Percentiles rank a stretch among this genome's conserved stretches.
Evolutionary conservation across 75 land plant species (phyloP).

Genomic region (Pinus taeda): DNA sequence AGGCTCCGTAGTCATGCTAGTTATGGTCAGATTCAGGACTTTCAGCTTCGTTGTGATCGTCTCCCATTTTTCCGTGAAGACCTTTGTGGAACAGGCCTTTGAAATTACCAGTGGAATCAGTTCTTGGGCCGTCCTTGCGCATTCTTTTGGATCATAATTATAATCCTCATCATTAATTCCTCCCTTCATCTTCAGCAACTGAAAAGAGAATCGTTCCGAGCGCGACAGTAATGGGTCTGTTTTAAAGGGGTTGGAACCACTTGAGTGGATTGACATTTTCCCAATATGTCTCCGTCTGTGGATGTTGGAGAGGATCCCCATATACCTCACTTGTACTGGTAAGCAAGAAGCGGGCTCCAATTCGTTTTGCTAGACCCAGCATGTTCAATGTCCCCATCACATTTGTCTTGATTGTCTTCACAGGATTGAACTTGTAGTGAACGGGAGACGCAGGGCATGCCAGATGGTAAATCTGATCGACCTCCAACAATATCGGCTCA

Average conservation of each 20-base stretch:
- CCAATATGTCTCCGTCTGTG: conserved; percentile 83
- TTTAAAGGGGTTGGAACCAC: too few relatives aligned
- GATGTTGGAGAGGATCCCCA: conserved; percentile 88
- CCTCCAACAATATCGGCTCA: conserved; percentile 64
- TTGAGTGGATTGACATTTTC: too few relatives aligned
- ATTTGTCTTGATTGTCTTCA: conserved; percentile 76
- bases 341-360: conserved; percentile 76
- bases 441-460: conserved; percentile 85
- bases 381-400: conserved; percentile 85
- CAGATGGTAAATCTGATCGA: conserved; percentile 75
- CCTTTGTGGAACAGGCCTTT: conserved; percentile 32
- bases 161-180: neutral
- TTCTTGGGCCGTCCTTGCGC: neutral
- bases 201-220: neutral
- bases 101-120: conserved; percentile 25
- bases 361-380: conserved; percentile 79
- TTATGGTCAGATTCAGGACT: too few relatives aligned
- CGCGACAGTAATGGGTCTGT: too few relatives aligned
- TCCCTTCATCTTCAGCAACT: neutral
- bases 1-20: too few relatives aligned
- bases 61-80: too few relatives aligned
- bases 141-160: neutral
- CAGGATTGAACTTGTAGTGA: conserved; percentile 75
- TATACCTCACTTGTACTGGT: conserved; percentile 87
- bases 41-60: too few relatives aligned